phyloP scores from a whole-genome alignment of 495 filamentous ascomycete genomes.

The Neurospora sp. region DNA sequence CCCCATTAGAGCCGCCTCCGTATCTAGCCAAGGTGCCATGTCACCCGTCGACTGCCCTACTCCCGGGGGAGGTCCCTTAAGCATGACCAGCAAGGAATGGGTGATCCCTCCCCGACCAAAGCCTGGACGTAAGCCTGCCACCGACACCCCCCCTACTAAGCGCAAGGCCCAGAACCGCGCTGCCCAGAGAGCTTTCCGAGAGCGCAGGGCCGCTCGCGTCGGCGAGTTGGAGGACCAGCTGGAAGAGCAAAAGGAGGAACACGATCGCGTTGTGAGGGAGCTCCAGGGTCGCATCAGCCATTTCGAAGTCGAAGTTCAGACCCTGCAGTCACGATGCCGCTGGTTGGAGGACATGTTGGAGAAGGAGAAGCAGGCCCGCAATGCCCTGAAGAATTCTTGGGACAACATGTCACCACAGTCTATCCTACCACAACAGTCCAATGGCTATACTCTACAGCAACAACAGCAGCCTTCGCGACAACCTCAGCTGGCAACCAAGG shows the following conservation, averaged over 20 bases:
- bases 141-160: constrained; percentile 83
- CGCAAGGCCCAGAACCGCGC: constrained; percentile 88
- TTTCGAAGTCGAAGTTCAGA: constrained; percentile 36
- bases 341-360: constrained; percentile 32
- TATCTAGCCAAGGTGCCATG: constrained; percentile 14
- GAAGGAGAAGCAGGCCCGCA: constrained; percentile 26
- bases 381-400: constrained; percentile 8
- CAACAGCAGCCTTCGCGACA: constrained; percentile 6
- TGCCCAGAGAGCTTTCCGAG: constrained; percentile 87
- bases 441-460: neutral
- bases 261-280: constrained; percentile 35
- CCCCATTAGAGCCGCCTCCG: constrained; percentile 4
- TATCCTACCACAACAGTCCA: neutral
- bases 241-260: constrained; percentile 46
- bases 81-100: constrained; percentile 74
- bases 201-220: constrained; percentile 72
- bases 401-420: constrained; percentile 8
- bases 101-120: constrained; percentile 79
- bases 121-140: constrained; percentile 88
- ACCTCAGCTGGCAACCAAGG: neutral
- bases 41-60: constrained; percentile 14
- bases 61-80: constrained; percentile 18
- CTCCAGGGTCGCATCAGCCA: constrained; percentile 33
- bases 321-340: constrained; percentile 31
- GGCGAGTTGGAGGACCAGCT: constrained; percentile 80